Evolutionary conservation across 2,329 filamentous ascomycete genomes (phyloP).

Genomic region (Colletotrichum musae): DNA sequence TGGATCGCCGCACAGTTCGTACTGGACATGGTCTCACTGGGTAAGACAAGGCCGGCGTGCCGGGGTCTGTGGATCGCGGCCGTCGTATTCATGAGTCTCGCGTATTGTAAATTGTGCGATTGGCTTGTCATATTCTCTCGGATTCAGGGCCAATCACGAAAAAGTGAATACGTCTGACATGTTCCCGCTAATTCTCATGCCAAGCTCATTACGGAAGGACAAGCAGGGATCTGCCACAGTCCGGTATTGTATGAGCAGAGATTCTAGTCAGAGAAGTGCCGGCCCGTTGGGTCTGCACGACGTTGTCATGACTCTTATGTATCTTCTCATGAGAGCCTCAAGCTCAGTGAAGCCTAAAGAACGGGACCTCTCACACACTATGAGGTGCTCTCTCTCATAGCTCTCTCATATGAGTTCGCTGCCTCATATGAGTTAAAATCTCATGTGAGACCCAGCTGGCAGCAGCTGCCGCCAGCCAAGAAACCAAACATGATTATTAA

Average conservation of each 20-base stretch:
- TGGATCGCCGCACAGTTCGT: slow-evolving; percentile 17
- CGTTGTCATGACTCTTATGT: no score
- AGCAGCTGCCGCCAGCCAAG: not conserved
- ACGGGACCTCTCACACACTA: no score
- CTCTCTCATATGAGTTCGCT: not conserved
- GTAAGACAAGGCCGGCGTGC: not conserved
- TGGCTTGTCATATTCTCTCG: not conserved
- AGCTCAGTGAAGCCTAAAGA: no score
- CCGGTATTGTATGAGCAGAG: no score
- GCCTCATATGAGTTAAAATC: no score
- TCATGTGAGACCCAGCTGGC: not conserved
- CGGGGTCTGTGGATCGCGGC: not conserved
- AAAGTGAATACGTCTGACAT: not conserved
- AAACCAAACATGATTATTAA: slow-evolving; percentile 12
- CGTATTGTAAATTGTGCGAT: slow-evolving; percentile 24
- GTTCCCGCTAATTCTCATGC: no score
- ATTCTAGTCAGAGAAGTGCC: no score
- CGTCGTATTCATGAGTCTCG: slow-evolving; percentile 7
- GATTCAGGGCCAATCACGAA: not conserved
- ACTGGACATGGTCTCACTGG: slow-evolving; percentile 8
- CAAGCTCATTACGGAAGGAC: no score
- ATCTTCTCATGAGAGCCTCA: no score
- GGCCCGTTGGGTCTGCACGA: no score
- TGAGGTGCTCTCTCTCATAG: not conserved
- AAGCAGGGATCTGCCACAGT: no score